Conservation (phyloP, 108 stramenopile genomes). For the Skeletonema potamos region DNA sequence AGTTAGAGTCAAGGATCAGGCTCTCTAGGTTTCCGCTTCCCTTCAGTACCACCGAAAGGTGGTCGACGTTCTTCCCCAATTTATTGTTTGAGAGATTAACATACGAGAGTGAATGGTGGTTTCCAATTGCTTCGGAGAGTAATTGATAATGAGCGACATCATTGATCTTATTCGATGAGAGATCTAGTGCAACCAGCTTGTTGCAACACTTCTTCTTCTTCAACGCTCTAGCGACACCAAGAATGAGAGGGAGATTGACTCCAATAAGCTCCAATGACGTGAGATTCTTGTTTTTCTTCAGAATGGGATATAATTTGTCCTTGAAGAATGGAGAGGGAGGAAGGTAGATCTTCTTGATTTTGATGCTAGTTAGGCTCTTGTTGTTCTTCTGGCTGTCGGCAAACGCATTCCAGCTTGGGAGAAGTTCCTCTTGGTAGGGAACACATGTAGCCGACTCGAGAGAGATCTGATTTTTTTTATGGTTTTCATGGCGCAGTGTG, state of each 20-base stretch:
- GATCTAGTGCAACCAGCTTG: not conserved
- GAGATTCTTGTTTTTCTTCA: not conserved
- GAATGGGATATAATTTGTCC: not conserved
- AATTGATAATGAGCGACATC: not conserved
- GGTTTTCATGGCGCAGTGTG: too few relatives aligned
- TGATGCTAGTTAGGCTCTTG: not conserved
- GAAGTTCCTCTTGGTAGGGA: not conserved
- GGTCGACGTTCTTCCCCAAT: not conserved
- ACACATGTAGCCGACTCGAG: too few relatives aligned
- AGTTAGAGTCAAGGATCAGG: not conserved
- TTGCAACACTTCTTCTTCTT: not conserved
- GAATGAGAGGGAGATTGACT: not conserved
- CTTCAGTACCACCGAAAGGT: not conserved
- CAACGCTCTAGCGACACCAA: not conserved
- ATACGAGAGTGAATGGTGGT: not conserved
- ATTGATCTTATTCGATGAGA: not conserved
- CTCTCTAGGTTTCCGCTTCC: not conserved
- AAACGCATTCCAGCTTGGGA: conserved; percentile 3
- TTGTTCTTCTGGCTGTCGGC: not conserved
- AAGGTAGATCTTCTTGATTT: not conserved
- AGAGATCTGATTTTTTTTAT: too few relatives aligned
- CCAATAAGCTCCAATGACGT: not conserved
- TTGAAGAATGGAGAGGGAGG: conserved; percentile 8
- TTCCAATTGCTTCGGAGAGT: not conserved
- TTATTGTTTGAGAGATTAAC: not conserved